Conservation (phyloP, 805 yeast genomes). For the Saccharomycopsis javanensis region DNA sequence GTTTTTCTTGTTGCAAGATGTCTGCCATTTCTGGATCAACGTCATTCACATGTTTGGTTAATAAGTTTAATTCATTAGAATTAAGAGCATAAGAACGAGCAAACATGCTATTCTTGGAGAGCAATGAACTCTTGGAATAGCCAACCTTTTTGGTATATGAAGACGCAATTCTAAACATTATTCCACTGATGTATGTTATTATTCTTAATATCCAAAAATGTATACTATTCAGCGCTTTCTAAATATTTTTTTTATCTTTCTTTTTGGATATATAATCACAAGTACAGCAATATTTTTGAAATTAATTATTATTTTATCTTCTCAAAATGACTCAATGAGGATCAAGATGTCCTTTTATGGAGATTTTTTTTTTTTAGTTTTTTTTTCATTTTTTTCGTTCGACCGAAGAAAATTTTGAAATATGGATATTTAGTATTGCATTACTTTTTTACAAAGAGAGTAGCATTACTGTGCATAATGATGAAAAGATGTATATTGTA, state of each 20-base stretch:
- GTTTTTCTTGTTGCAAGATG: slow-evolving; percentile 69
- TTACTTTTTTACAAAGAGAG: too few species aligned
- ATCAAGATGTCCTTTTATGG: background rate
- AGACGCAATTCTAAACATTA: background rate
- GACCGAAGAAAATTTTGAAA: background rate
- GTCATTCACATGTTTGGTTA: slow-evolving; percentile 36
- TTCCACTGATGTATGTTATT: background rate
- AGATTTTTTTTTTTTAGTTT: background rate
- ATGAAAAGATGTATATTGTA: background rate
- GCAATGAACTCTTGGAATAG: background rate
- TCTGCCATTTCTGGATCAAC: slow-evolving; percentile 73
- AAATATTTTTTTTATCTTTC: too few species aligned
- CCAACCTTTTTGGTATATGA: background rate
- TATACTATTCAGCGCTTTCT: too few species aligned
- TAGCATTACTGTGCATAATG: background rate
- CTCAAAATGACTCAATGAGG: background rate
- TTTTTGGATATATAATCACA: background rate
- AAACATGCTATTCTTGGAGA: slow-evolving; percentile 12
- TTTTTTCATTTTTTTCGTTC: background rate
- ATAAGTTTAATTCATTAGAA: slow-evolving; percentile 11
- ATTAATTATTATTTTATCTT: too few species aligned
- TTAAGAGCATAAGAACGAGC: slow-evolving; percentile 19
- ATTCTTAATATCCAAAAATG: too few species aligned
- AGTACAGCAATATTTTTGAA: background rate
- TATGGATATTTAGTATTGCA: background rate